Percentiles rank a stretch among this genome's conserved stretches.
Conservation (phyloP, 73 alveolate genomes). For the Paramecium sexaurelia region DNA sequence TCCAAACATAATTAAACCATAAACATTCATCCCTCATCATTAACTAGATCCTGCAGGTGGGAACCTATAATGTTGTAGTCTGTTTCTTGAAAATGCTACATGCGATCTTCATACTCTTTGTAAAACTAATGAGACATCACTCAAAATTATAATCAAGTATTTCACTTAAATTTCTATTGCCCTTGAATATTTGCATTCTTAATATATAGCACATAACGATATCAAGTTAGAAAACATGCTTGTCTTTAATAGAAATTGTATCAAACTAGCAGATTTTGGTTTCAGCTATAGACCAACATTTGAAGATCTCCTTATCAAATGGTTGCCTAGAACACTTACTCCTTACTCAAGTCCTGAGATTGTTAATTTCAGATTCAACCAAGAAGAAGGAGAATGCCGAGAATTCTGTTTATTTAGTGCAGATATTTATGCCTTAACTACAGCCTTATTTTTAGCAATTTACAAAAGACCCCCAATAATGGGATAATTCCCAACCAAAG, state of each 20-base stretch:
- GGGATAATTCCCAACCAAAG: conserved; percentile 6
- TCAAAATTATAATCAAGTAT: conserved; percentile 5
- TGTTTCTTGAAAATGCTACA: conserved; percentile 9
- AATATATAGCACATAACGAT: conserved; percentile 42
- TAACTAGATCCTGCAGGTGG: neutral
- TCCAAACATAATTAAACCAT: conserved; percentile 30
- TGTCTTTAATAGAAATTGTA: neutral
- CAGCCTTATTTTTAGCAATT: conserved; percentile 1
- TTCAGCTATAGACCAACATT: neutral
- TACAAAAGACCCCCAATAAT: conserved; percentile 39
- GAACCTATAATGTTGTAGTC: conserved; percentile 2
- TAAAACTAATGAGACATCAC: neutral
- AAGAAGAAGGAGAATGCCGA: neutral
- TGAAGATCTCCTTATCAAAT: neutral
- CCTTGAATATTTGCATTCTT: neutral
- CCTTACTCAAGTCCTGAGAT: conserved; percentile 47
- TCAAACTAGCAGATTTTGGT: conserved; percentile 50
- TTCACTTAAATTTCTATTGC: conserved; percentile 25
- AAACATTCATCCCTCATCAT: conserved; percentile 25
- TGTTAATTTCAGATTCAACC: neutral
- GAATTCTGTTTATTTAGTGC: conserved; percentile 8
- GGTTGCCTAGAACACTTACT: conserved; percentile 37
- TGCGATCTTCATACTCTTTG: conserved; percentile 32
- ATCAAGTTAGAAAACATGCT: conserved; percentile 40
- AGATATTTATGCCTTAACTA: conserved; percentile 44